Evolutionary conservation across 768 basidiomycete species (phyloP).

Genomic region (Serendipita vermifera): DNA sequence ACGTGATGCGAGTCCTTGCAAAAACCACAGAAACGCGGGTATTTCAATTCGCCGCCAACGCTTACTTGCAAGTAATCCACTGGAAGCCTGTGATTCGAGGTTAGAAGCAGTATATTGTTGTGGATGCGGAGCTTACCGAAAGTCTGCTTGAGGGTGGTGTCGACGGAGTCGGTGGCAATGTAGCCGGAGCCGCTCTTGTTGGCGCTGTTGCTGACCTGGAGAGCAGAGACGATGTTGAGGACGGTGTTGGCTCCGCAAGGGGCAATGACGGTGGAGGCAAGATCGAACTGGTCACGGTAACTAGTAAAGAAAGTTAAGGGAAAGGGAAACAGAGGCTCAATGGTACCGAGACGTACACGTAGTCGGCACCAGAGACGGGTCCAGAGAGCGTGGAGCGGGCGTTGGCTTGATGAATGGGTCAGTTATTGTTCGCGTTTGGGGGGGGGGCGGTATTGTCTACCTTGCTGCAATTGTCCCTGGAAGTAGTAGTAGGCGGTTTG

Average conservation of each 20-base stretch:
- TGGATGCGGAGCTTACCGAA: too few species aligned
- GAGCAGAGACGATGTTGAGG: not conserved
- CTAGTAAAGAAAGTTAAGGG: not conserved
- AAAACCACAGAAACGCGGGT: too few species aligned
- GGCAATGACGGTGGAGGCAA: not conserved
- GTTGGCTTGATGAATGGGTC: not conserved
- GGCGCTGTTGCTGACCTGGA: not conserved
- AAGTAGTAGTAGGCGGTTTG: conserved; percentile 1
- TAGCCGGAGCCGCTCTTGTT: not conserved
- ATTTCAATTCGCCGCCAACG: too few species aligned
- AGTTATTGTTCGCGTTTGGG: not conserved
- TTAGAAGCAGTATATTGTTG: too few species aligned
- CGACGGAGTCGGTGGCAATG: conserved; percentile 6
- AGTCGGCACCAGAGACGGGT: not conserved
- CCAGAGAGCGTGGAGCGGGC: not conserved
- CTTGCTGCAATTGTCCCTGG: conserved; percentile 1
- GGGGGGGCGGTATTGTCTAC: not conserved
- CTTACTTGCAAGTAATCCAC: too few species aligned
- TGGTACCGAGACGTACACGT: conserved; percentile 4
- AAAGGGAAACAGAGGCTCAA: not conserved
- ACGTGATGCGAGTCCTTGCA: too few species aligned
- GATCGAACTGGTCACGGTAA: conserved; percentile 1
- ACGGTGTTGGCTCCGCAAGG: conserved; percentile 6
- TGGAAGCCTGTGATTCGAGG: too few species aligned
- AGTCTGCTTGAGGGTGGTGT: not conserved